Base-by-base conservation (phyloP, 768 basidiomycete genomes). In the Macrolepiota fuliginosa region DNA sequence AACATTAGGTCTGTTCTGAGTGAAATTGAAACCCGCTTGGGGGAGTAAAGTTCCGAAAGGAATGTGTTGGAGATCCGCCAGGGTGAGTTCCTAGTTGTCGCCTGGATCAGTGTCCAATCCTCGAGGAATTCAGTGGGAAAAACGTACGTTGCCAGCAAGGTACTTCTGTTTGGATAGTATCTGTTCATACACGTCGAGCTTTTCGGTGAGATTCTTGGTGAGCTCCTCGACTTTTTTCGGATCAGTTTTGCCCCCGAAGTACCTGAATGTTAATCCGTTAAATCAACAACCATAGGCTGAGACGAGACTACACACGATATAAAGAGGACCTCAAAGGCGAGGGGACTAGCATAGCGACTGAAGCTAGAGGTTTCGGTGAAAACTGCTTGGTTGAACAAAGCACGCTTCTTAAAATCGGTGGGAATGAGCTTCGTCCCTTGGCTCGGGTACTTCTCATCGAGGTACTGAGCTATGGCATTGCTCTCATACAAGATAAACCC, bases 401-500 rank as follows among this genome's bases (percentile, higher is more conserved):
- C 73, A 17, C 66, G 63, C 27, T 72, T 68, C 55, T 75, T 70
- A 36, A 67, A 57, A 29, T 73, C 72, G 1, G 69, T 71, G 4
- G 86, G 86, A 46, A 83, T 69, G 35, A 87, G 75, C n/a, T 65
- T 52, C 4, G 78, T 75, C 32, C 82, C 83, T 65, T 82, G 78
- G 51, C 69, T 63, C 0, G 75, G 68, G 62, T 86, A 81, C 66
- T 83, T 85, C 53, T 68, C 68, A 27, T 73, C 77, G 63, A 87
- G 64, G 70, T 87, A 88, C 32, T 81, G 79, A 22, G 68, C 68
- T 56, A 88, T 85, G 0, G 85, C 84, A 22, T 83, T 77, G 45
- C 77, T 78, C 62, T 86, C 86, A 70, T 76, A 86, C 15, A 89
- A 66, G 54, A 77, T 70, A 68, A 87, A 80, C 2, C 83, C 85